phyloP scores from a whole-genome alignment of 2,329 filamentous ascomycete genomes.

The Fusarium bulbicola region DNA sequence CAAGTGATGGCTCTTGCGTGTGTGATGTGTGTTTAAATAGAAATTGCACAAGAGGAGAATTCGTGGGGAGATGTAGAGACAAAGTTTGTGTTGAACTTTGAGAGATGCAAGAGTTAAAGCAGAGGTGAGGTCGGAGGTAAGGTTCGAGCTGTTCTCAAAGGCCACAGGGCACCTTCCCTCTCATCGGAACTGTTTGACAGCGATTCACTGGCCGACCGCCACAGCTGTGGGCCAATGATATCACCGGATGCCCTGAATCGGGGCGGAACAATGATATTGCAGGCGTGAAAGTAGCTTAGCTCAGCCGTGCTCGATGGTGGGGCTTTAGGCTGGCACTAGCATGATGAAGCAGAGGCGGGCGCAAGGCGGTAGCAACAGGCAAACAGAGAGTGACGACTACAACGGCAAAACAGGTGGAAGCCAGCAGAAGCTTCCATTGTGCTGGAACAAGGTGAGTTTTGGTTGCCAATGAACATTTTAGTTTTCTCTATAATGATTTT shows the following conservation, averaged over 20 bases:
- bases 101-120: conserved; percentile 34
- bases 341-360: conserved; percentile 39
- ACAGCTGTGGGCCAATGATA: conserved; percentile 48
- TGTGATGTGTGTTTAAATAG: background rate
- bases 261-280: conserved; percentile 52
- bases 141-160: conserved; percentile 41
- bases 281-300: conserved; percentile 35
- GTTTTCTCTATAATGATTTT: background rate
- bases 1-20: conserved; percentile 28
- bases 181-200: conserved; percentile 38
- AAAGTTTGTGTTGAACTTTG: conserved; percentile 26
- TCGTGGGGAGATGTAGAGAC: background rate
- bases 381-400: conserved; percentile 42
- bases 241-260: conserved; percentile 39
- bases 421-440: conserved; percentile 36
- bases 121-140: conserved; percentile 25
- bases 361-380: conserved; percentile 37
- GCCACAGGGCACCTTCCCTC: conserved; percentile 42
- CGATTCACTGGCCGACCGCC: conserved; percentile 43
- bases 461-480: background rate
- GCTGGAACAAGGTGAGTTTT: background rate
- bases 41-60: background rate
- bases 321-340: conserved; percentile 28
- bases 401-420: conserved; percentile 36
- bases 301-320: conserved; percentile 35